Evolutionary conservation across 192 early-diverging fungal genomes (phyloP).

Genomic region (Polychytrium aggregatum): DNA sequence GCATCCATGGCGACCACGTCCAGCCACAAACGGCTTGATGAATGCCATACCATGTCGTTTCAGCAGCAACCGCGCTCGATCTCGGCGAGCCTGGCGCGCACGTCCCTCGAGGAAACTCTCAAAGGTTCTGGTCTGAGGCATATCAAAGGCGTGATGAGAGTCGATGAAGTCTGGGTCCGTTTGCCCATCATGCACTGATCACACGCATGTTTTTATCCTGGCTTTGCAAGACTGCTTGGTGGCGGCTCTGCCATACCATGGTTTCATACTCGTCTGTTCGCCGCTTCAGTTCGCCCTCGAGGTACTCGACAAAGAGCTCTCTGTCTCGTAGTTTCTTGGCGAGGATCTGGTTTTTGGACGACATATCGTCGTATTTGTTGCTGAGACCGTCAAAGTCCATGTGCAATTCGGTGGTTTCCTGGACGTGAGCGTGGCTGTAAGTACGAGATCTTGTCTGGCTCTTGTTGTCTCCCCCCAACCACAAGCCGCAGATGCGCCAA

Average conservation of each 20-base stretch:
- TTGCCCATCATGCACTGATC: too few species aligned
- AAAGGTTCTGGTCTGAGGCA: conserved; percentile 42
- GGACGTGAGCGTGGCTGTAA: background rate
- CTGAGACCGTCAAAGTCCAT: conserved; percentile 37
- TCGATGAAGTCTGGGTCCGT: too few species aligned
- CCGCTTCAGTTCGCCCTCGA: conserved; percentile 41
- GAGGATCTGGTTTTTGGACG: conserved; percentile 29
- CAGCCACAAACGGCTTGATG: too few species aligned
- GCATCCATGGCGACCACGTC: too few species aligned
- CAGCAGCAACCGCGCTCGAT: conserved; percentile 27
- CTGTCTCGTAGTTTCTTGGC: conserved; percentile 33
- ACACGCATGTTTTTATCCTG: too few species aligned
- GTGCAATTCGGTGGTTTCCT: conserved; percentile 39
- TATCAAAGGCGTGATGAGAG: too few species aligned
- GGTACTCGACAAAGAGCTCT: conserved; percentile 37
- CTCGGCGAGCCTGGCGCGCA: conserved; percentile 27
- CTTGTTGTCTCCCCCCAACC: too few species aligned
- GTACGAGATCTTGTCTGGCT: too few species aligned
- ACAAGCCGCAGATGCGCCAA: too few species aligned
- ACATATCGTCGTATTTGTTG: conserved; percentile 27
- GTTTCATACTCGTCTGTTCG: conserved; percentile 35
- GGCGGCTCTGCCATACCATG: conserved; percentile 23
- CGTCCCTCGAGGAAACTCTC: conserved; percentile 41
- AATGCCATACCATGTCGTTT: conserved; percentile 19
- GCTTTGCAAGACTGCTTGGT: background rate